phyloP scores from a whole-genome alignment of 371 early-diverging fungal genomes.

The Syncephalis fuscata region DNA sequence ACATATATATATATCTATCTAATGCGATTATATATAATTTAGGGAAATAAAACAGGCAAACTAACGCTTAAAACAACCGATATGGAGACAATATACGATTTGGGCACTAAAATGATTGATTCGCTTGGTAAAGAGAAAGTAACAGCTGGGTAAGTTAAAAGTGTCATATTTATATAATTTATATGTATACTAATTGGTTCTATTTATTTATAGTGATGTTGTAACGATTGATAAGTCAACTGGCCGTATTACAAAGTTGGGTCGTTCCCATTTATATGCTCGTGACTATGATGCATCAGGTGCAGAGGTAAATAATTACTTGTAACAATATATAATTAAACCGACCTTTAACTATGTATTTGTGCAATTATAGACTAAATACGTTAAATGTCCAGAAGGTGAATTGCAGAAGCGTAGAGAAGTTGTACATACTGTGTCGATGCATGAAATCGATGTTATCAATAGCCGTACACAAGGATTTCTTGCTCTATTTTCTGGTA shows the following conservation, averaged over 20 bases:
- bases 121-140: conserved; percentile 95
- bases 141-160: conserved; percentile 64
- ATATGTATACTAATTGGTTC: conserved; percentile 89
- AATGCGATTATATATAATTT: neutral
- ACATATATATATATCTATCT: neutral
- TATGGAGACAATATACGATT: conserved; percentile 98
- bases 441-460: conserved; percentile 97
- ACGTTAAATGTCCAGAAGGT: conserved; percentile 96
- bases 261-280: conserved; percentile 85
- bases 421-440: conserved; percentile 91
- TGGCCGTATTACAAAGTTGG: conserved; percentile 95
- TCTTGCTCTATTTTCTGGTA: too few relatives aligned
- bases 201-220: conserved; percentile 94
- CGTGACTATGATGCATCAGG: conserved; percentile 96
- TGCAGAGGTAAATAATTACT: conserved; percentile 44
- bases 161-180: conserved; percentile 52
- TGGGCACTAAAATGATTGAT: conserved; percentile 97
- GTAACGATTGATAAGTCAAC: conserved; percentile 97
- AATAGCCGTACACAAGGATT: conserved; percentile 75
- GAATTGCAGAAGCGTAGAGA: conserved; percentile 98
- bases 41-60: conserved; percentile 87
- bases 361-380: conserved; percentile 45
- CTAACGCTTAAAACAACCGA: conserved; percentile 98
- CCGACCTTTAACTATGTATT: conserved; percentile 26
- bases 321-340: neutral